Percentiles rank a stretch among this genome's conserved stretches.
Evolutionary conservation across 345 rosid species (phyloP).

Genomic region (Noccaea caerulescens): DNA sequence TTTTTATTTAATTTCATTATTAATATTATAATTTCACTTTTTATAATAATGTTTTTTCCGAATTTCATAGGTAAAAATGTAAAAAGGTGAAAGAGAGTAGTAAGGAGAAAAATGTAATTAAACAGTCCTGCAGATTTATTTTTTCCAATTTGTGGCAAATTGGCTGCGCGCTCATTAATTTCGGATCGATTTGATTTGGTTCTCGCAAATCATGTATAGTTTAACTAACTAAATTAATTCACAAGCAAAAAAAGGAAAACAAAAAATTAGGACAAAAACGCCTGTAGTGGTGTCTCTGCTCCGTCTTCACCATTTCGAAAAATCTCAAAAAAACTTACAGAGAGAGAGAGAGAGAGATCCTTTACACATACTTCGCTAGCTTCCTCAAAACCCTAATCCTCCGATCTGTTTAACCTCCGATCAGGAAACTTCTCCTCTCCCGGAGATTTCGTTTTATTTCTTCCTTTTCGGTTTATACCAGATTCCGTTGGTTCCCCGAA

Average conservation of each 20-base stretch:
- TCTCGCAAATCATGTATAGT: neutral
- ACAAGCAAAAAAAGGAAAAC: neutral
- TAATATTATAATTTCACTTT: too few relatives aligned
- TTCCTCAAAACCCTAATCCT: conserved; percentile 42
- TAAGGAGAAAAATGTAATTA: too few relatives aligned
- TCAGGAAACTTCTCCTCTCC: neutral
- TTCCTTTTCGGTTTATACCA: neutral
- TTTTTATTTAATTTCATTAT: too few relatives aligned
- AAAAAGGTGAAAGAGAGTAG: too few relatives aligned
- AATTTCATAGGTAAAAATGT: too few relatives aligned
- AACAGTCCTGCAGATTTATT: too few relatives aligned
- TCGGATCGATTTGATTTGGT: conserved; percentile 12
- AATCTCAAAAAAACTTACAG: conserved; percentile 19
- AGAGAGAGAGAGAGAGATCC: conserved; percentile 33
- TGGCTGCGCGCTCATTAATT: too few relatives aligned
- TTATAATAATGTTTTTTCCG: too few relatives aligned
- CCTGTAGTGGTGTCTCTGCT: conserved; percentile 22
- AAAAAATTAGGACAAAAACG: conserved; percentile 18
- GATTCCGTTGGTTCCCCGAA: conserved; percentile 38
- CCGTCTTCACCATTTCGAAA: conserved; percentile 38
- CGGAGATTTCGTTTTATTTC: neutral
- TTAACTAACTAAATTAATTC: conserved; percentile 6
- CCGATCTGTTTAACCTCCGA: conserved; percentile 32
- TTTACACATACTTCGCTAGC: neutral
- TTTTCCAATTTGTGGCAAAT: too few relatives aligned